Conservation (phyloP, 2,329 filamentous ascomycete species). For the Cladophialophora bantiana region DNA sequence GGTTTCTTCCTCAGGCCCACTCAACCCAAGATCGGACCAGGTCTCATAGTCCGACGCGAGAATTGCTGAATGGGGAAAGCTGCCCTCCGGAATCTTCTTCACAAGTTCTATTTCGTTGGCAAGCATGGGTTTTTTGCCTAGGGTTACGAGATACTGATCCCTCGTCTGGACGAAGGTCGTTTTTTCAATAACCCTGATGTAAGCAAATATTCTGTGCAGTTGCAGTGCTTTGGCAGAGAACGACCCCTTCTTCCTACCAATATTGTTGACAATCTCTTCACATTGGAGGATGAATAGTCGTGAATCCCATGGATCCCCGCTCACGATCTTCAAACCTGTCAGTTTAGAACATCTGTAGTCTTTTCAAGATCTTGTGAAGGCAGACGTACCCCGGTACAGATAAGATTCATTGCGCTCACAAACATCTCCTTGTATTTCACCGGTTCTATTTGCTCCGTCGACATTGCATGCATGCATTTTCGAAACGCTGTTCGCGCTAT, state of each 20-base stretch:
- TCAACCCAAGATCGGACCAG: constrained; percentile 20
- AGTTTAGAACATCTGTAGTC: background rate
- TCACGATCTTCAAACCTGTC: constrained; percentile 15
- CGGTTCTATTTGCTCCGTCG: constrained; percentile 1
- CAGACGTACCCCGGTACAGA: constrained; percentile 21
- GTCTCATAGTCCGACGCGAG: constrained; percentile 9
- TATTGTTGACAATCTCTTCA: constrained; percentile 25
- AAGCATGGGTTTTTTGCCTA: constrained; percentile 18
- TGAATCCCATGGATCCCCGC: constrained; percentile 24
- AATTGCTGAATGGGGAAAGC: constrained; percentile 4
- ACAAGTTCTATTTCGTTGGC: constrained; percentile 17
- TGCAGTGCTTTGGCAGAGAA: constrained; percentile 22
- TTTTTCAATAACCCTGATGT: constrained; percentile 21
- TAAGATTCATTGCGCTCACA: constrained; percentile 22
- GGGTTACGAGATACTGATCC: constrained; percentile 20
- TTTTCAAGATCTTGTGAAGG: background rate
- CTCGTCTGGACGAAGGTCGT: constrained; percentile 24
- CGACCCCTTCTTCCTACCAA: constrained; percentile 14
- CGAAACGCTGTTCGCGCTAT: constrained; percentile 24
- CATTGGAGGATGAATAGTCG: constrained; percentile 27
- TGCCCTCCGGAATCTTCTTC: constrained; percentile 21
- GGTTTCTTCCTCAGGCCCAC: constrained; percentile 16
- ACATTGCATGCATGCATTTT: constrained; percentile 15
- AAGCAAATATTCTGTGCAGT: constrained; percentile 26
- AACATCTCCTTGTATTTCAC: constrained; percentile 25